Conservation (phyloP, 352 stramenopile species). For the Phytophthora hybrid region DNA sequence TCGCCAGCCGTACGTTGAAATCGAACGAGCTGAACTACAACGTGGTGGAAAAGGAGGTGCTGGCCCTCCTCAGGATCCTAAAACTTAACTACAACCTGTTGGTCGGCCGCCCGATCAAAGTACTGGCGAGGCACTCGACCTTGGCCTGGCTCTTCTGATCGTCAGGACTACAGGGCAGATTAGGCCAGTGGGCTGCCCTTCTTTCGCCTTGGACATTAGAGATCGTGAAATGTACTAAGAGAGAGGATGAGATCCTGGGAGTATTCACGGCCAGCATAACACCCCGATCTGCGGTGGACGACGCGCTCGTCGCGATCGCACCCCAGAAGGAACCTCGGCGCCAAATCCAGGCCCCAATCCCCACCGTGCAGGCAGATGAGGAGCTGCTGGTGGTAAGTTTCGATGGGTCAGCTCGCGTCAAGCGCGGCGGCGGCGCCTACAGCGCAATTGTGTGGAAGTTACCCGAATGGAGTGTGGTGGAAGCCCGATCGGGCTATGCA, state of each 20-base stretch:
- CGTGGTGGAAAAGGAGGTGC: constrained; percentile 9
- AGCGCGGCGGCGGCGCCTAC: neutral
- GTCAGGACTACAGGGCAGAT: neutral
- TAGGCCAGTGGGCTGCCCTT: constrained; percentile 5
- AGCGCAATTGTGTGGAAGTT: constrained; percentile 11
- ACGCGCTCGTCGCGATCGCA: neutral
- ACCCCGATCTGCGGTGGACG: neutral
- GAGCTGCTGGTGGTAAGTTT: neutral
- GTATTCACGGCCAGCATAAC: neutral
- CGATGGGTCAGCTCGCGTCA: constrained; percentile 2
- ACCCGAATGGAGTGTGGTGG: neutral
- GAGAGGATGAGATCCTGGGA: constrained; percentile 6
- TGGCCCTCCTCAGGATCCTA: constrained; percentile 7
- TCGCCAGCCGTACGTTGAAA: constrained; percentile 18
- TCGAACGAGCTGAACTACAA: constrained; percentile 16
- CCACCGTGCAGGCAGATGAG: neutral
- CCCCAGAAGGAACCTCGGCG: neutral
- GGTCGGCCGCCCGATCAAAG: neutral
- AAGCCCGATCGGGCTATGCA: neutral
- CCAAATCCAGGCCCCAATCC: neutral
- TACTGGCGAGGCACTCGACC: constrained; percentile 1
- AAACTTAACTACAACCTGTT: constrained; percentile 13
- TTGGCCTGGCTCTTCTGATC: constrained; percentile 16
- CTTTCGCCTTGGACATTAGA: neutral
- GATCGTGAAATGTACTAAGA: neutral